Base-by-base conservation (phyloP, 495 filamentous ascomycete species). In the Pseudevernia furfuracea region DNA sequence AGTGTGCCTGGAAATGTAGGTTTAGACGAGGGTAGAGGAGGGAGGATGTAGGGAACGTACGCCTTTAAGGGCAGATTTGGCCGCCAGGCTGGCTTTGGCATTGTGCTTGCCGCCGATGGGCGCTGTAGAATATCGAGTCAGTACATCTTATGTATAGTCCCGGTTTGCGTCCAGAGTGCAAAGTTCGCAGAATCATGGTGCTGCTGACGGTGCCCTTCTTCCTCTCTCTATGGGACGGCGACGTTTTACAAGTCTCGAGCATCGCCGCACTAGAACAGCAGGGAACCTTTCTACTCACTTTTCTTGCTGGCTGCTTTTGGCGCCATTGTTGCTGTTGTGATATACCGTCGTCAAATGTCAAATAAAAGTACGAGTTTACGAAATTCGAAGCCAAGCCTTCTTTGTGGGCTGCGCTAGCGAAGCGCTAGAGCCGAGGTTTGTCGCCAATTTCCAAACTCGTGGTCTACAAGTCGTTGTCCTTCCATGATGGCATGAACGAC, bases 51-150 rank as follows among this genome's bases (percentile, higher is more conserved):
- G 67, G 75, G 75, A 70, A 81, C 86, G 85, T 87, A 91, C 88
- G 76, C 92, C 91, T 79, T 87, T 87, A 70, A 96, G 85, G 72
- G 92, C 89, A 75, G 94, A 89, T 83, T 97, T 96, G 73, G 95
- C 89, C 72, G 94, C 94, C 74, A 87, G 85, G 73, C 84, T 87
- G 81, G 95, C 94, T 84, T 95, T 85, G 77, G 82, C 83, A 71
- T 78, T 75, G 72, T 83, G 81, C 80, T 87, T 89, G 71, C 78
- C 71, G 70, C 73, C 75, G 68, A 83, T 90, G 66, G 85, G 78
- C 81, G 84, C 87, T 89, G 72, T 79, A 65, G 69, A 73, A 74
- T 78, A 80, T 82, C 77, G 81, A 78, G 80, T 69, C 55, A 71
- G 71, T 61, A 57, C 10, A 25, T n/a, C 0, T 7, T 1, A 11